phyloP scores from a whole-genome alignment of 805 yeast species.

The Debaryomyces prosopidis region DNA sequence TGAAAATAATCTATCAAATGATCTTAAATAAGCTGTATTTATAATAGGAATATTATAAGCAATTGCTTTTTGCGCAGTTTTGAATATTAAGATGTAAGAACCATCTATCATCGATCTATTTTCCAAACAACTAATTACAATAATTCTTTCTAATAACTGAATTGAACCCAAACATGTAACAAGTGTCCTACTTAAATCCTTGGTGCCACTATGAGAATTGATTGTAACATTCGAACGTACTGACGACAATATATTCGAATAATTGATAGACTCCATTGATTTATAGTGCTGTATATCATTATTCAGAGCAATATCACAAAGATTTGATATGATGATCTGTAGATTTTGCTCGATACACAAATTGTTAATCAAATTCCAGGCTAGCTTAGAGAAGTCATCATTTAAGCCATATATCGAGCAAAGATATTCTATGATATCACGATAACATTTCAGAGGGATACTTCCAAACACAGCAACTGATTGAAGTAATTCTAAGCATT shows the following conservation, averaged over 20 bases:
- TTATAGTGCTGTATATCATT: background rate
- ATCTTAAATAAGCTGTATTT: constrained; percentile 40
- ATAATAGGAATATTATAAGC: constrained; percentile 37
- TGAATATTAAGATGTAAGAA: constrained; percentile 27
- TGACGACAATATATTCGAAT: constrained; percentile 3
- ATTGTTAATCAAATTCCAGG: constrained; percentile 40
- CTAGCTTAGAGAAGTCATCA: constrained; percentile 29
- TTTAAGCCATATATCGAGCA: constrained; percentile 45
- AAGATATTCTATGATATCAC: constrained; percentile 41
- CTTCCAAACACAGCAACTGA: constrained; percentile 46
- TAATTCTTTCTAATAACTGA: constrained; percentile 32
- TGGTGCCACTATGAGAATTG: constrained; percentile 1
- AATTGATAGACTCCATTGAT: background rate
- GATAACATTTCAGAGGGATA: constrained; percentile 43
- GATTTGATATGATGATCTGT: constrained; percentile 16
- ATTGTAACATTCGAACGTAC: constrained; percentile 9
- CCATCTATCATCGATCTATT: constrained; percentile 16
- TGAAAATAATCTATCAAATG: constrained; percentile 40
- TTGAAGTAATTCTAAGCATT: constrained; percentile 43
- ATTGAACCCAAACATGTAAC: constrained; percentile 41
- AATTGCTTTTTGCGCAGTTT: constrained; percentile 29
- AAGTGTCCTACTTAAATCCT: constrained; percentile 6
- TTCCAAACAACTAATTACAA: constrained; percentile 23
- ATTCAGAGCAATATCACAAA: constrained; percentile 16
- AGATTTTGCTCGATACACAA: constrained; percentile 40